Base-by-base conservation (phyloP, 768 basidiomycete species). In the Rhodotorula paludigena region DNA sequence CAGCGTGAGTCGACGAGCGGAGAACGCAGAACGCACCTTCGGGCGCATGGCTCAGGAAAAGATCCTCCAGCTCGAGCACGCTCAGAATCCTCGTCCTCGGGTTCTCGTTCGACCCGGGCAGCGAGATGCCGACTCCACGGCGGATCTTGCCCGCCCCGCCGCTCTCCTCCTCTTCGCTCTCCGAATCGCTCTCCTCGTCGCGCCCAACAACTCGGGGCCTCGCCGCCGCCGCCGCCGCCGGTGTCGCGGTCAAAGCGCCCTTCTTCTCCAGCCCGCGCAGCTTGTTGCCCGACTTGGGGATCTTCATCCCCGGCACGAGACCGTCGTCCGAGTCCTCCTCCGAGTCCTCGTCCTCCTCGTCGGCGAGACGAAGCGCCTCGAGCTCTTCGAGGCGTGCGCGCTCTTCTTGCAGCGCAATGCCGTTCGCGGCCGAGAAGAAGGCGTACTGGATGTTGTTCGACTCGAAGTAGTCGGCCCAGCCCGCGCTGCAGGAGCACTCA, bases 391-490 rank as follows among this genome's bases (percentile, higher is more conserved):
- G 70, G 74, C 84, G 78, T 54, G 59, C 60, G 49, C 86, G 81
- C 61, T 85, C 86, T 77, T 89, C 84, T 66, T 97, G 94, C 44
- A 92, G 74, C 32, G 90, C 91, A 8, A 85, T 82, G 35, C 90
- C 91, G 79, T 90, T 89, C 18, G 89, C 84, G 12, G 96, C 92
- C 12, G 96, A 92, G 80, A 93, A 94, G 77, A 99, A 94, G 0
- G 90, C 92, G 74, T 89, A 96, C 64, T 82, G 83, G 49, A 93
- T 81, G 14, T 83, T 83, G 73, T 88, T 82, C 18, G 81, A 73
- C 63, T 93, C 90, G 73, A 94, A 92, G 75, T 91, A 89, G 76
- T 92, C 88, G 33, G 93, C 94, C 96, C 96, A 99, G 70, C 82
- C 80, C 48, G 82, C 81, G 71, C 94, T 97, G 51, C 11, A 28